Percentiles rank a stretch among this genome's conserved stretches.
Conservation (phyloP, 2,329 filamentous ascomycete species). For the Pseudophaeomoniella oleicola region DNA sequence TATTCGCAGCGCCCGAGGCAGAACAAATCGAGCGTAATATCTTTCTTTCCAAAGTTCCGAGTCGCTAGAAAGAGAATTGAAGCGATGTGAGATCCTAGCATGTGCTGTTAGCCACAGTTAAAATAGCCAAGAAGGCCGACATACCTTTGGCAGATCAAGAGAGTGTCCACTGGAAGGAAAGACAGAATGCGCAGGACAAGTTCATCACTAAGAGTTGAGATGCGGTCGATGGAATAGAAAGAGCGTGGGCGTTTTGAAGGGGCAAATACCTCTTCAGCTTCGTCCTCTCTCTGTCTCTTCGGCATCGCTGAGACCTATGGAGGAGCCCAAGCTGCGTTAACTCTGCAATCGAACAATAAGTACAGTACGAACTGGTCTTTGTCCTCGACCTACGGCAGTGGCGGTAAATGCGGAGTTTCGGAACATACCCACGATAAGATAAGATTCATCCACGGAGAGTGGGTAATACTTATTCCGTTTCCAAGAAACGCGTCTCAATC, state of each 20-base stretch:
- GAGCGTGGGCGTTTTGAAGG: slow-evolving; percentile 31
- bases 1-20: slow-evolving; percentile 62
- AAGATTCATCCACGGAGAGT: no score
- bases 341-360: no score
- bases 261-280: slow-evolving; percentile 6
- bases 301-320: no score
- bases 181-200: slow-evolving; percentile 72
- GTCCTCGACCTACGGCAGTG: no score
- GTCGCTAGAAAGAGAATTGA: slow-evolving; percentile 59
- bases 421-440: no score
- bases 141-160: slow-evolving; percentile 51
- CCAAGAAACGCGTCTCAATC: no score
- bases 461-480: no score
- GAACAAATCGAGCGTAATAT: slow-evolving; percentile 78
- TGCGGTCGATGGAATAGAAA: slow-evolving; percentile 33
- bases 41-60: slow-evolving; percentile 81
- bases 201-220: slow-evolving; percentile 73
- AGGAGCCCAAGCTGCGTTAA: no score
- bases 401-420: no score
- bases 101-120: background rate
- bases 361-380: no score
- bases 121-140: no score
- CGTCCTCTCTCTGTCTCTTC: slow-evolving; percentile 16
- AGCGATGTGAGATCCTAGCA: slow-evolving; percentile 62
- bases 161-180: slow-evolving; percentile 53